These are phyloP conservation scores for Aspergillus mulundensis DNA, from an alignment of 495 filamentous ascomycete species.

Conservation along the genomic window DNA sequence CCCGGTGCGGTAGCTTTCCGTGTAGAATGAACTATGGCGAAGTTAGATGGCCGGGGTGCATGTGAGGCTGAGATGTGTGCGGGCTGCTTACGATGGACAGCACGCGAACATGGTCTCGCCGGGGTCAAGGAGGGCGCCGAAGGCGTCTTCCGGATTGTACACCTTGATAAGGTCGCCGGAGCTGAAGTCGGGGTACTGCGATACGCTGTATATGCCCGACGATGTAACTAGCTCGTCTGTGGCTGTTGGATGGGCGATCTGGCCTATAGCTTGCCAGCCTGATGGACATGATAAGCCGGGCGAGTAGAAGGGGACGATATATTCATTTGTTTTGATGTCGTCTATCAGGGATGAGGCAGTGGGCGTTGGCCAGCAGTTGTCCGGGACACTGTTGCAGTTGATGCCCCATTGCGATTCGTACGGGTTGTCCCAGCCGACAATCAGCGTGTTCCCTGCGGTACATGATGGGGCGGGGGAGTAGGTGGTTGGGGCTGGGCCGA, in stretches of 20 bases:
- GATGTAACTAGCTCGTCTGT: not conserved
- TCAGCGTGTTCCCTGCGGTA: too few species aligned
- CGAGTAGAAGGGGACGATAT: not conserved
- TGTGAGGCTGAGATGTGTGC: too few species aligned
- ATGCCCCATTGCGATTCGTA: too few species aligned
- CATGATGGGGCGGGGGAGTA: too few species aligned
- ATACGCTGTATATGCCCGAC: not conserved
- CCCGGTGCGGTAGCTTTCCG: not conserved
- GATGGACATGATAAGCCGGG: not conserved
- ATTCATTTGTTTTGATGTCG: not conserved
- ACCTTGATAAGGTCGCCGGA: not conserved
- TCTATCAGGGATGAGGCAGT: not conserved
- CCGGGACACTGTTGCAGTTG: too few species aligned
- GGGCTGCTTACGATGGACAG: not conserved
- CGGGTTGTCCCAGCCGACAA: too few species aligned
- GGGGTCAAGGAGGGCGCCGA: not conserved
- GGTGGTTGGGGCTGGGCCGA: too few species aligned
- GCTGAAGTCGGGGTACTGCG: not conserved
- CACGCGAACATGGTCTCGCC: slow-evolving; percentile 7
- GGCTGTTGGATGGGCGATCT: not conserved
- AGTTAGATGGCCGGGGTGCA: too few species aligned
- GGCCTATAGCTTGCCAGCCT: not conserved
- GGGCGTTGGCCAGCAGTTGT: too few species aligned
- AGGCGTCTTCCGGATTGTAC: not conserved
- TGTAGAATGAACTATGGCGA: not conserved